These are phyloP conservation scores for Brassica cretica DNA, from an alignment of 345 rosid genomes.

Conservation along the genomic window DNA sequence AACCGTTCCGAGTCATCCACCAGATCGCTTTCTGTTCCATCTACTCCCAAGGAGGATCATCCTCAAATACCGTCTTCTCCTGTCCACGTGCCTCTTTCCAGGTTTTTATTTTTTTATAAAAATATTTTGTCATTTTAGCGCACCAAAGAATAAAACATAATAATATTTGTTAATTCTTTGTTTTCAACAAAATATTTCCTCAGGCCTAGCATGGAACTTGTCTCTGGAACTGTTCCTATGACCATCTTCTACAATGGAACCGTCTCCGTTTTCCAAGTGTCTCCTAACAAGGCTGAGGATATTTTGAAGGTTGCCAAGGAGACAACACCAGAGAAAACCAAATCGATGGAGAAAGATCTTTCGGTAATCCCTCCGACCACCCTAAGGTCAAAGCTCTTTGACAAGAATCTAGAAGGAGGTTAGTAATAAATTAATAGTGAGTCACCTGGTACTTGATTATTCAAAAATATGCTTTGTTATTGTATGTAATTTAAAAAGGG, in stretches of 20 bases:
- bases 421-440: not conserved
- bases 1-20: conserved; percentile 18
- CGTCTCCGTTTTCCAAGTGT: conserved; percentile 65
- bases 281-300: conserved; percentile 60
- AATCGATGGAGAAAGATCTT: conserved; percentile 30
- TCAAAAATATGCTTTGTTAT: not conserved
- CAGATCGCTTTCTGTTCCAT: conserved; percentile 46
- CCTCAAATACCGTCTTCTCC: conserved; percentile 42
- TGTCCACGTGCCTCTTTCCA: conserved; percentile 39
- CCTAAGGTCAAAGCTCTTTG: conserved; percentile 49
- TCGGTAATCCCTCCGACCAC: conserved; percentile 30
- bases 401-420: conserved; percentile 61
- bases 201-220: conserved; percentile 41
- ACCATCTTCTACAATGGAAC: conserved; percentile 92
- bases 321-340: conserved; percentile 39
- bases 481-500: not conserved
- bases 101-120: conserved; percentile 28
- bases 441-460: not conserved
- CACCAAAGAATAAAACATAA: not conserved
- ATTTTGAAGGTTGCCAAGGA: conserved; percentile 63
- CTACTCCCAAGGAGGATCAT: conserved; percentile 51
- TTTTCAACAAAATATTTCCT: not conserved
- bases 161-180: not conserved
- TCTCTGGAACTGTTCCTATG: conserved; percentile 57
- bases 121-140: not conserved